These are phyloP conservation scores for Geosiphon pyriformis DNA, from an alignment of 192 early-diverging fungal genomes.

Conservation along the genomic window DNA sequence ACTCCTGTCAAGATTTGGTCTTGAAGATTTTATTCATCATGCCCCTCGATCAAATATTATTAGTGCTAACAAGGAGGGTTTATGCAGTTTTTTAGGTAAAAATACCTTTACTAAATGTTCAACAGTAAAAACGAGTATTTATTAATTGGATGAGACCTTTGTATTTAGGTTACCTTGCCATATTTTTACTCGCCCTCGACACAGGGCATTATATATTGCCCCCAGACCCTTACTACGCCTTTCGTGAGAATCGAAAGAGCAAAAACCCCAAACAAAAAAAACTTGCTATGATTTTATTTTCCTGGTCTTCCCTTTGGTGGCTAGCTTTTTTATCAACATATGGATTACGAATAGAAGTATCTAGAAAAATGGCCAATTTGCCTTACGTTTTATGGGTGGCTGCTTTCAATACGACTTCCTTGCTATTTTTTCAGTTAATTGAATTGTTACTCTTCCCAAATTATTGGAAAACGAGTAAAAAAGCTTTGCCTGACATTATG, in stretches of 20 bases:
- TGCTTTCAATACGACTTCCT: slow-evolving; percentile 58
- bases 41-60: slow-evolving; percentile 69
- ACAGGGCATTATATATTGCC: slow-evolving; percentile 61
- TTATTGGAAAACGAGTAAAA: slow-evolving; percentile 41
- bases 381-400: slow-evolving; percentile 73
- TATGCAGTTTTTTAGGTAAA: slow-evolving; percentile 72
- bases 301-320: slow-evolving; percentile 32
- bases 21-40: slow-evolving; percentile 69
- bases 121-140: no score
- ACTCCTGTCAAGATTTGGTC: slow-evolving; percentile 45
- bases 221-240: slow-evolving; percentile 36
- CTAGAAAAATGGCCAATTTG: slow-evolving; percentile 61
- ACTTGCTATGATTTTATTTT: slow-evolving; percentile 41
- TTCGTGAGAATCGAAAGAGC: slow-evolving; percentile 27
- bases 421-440: slow-evolving; percentile 57
- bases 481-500: slow-evolving; percentile 50
- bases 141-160: neutral
- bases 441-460: slow-evolving; percentile 39
- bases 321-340: slow-evolving; percentile 38
- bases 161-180: slow-evolving; percentile 67
- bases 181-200: slow-evolving; percentile 75
- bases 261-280: slow-evolving; percentile 38
- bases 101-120: no score
- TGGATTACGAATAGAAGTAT: slow-evolving; percentile 55
- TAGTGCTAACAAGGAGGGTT: slow-evolving; percentile 86